Evolutionary conservation across 2,329 filamentous ascomycete species (phyloP), one percentile per base, ranked within the genome.

Genomic region (Pezicula neosporulosa): DNA sequence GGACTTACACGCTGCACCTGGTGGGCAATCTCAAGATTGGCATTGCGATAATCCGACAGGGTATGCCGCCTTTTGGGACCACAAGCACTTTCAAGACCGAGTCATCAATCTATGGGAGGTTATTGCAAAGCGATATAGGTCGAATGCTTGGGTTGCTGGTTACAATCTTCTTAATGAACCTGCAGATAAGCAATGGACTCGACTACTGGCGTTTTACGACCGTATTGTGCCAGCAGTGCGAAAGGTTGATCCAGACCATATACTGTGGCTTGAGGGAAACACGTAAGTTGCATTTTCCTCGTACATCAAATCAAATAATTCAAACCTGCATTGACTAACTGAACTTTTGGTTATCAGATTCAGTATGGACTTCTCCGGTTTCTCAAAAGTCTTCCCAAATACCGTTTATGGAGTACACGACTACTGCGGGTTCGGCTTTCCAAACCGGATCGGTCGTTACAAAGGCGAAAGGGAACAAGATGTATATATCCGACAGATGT

Each of bases 151-250:
- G 67, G 47, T 76, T 16, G 76, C 76, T 3, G 76, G 76, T 2
- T 78, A 77, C 56, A 78, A 78, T 48, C 72, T 74, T 3, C 68
- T 78, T 39, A 78, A 78, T 54, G 76, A 78, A 57, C 76, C 75
- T 1, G 71, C 69, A 44, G 76, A 78, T 55, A 70, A 75, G 0
- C 60, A 73, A 48, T 74, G 77, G 53, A 63, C 67, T 37, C 67
- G 73, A 1, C 66, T 78, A 0, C 71, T 68, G 4, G 67, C 66
- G 0, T 78, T 74, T 59, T 78, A 77, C 53, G 66, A 70, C 10
- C 65, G 74, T 1, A 57, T 76, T 0, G 75, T 77, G 55, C 71
- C 70, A 45, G 72, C 69, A 1, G 75, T 78, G 48, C 67, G 75
- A 1, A 60, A 61, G 6, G 60, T 77, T 18, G 76, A 78, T 53